Base-by-base conservation (phyloP, 2,329 filamentous ascomycete genomes). In the Dactylonectria estremocensis region DNA sequence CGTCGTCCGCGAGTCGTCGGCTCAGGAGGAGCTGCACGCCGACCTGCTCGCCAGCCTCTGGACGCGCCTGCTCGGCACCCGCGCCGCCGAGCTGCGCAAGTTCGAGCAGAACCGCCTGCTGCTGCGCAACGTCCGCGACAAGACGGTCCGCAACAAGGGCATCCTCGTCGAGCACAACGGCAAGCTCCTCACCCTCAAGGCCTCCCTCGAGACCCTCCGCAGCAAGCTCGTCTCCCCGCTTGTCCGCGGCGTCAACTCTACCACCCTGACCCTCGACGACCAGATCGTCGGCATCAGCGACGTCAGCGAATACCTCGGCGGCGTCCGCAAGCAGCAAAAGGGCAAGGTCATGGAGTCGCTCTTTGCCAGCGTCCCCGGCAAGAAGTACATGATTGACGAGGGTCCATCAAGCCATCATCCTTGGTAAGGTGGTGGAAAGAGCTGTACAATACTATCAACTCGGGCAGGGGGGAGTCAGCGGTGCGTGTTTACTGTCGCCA, bases 31-130 rank as follows among this genome's bases (percentile, higher is more conserved):
- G 48, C 86, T 91, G 33, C 93, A 97, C 78, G 91, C 90, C 69
- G 94, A 97, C 76, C 88, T 96, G 75, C 90, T 98, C 49, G 91
- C 92, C 2, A 92, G 91, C 3, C 88, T 98, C 9, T 98, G 95
- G 95, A 93, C 93, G 2, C 91, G 92, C 53, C 90, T 97, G 22
- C 89, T 98, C 1, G 95, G 95, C 1, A 86, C 92, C 45, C 92
- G 93, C 76, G 90, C 92, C 8, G 87, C 86, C 50, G 88, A 92
- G 72, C 86, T 97, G n/a, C 89, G 90, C 77, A 98, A 98, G 80
- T 98, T 95, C 81, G 94, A 97, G 80, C 94, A 93, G 82, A 98
- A 98, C 84, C 92, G 92, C 69, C 87, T 90, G 56, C 86, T 98
- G 1, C 89, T 98, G 24, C 89, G 87, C 56, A 92, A 92, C 71